A percentile compares a stretch with the other conserved stretches of the same genome.
These are phyloP conservation scores for Pythium sp. DNA, from an alignment of 352 stramenopile species.

Conservation along the genomic window DNA sequence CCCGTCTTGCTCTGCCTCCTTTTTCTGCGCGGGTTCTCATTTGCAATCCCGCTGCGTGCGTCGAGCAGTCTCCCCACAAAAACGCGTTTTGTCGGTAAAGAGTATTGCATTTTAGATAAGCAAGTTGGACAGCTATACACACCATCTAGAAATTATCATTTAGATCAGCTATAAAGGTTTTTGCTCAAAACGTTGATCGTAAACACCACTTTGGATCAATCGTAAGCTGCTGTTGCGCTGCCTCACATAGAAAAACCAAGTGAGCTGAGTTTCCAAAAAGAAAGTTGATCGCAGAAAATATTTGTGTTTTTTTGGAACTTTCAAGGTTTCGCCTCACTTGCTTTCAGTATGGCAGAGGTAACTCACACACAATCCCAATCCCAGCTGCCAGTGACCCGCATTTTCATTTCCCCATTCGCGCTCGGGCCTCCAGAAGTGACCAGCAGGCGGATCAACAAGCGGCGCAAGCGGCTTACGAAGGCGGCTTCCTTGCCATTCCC, in stretches of 20 bases:
- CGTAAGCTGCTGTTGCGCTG: not conserved
- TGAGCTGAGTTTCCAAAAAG: not conserved
- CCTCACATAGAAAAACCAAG: slow-evolving; percentile 1
- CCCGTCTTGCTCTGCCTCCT: not conserved
- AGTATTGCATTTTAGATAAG: not conserved
- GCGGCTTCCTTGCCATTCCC: not conserved
- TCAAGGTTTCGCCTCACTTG: not conserved
- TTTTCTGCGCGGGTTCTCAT: not conserved
- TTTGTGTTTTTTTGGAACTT: slow-evolving; percentile 6
- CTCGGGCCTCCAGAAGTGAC: not conserved
- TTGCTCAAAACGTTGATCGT: not conserved
- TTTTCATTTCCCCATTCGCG: slow-evolving; percentile 7
- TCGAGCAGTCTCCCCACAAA: not conserved
- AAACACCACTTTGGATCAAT: slow-evolving; percentile 9
- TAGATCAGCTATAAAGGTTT: not conserved
- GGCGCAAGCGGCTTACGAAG: not conserved
- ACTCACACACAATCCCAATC: not conserved
- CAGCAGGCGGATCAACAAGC: not conserved
- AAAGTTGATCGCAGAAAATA: not conserved
- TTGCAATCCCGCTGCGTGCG: slow-evolving; percentile 3
- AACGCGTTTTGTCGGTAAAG: not conserved
- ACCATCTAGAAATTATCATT: not conserved
- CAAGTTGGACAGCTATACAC: not conserved
- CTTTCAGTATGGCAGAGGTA: not conserved
- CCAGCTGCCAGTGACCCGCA: not conserved